Percentiles rank a stretch among this genome's conserved stretches.
Evolutionary conservation across 1,284 basidiomycete species (phyloP).

Genomic region (Leccinum pachyderme): DNA sequence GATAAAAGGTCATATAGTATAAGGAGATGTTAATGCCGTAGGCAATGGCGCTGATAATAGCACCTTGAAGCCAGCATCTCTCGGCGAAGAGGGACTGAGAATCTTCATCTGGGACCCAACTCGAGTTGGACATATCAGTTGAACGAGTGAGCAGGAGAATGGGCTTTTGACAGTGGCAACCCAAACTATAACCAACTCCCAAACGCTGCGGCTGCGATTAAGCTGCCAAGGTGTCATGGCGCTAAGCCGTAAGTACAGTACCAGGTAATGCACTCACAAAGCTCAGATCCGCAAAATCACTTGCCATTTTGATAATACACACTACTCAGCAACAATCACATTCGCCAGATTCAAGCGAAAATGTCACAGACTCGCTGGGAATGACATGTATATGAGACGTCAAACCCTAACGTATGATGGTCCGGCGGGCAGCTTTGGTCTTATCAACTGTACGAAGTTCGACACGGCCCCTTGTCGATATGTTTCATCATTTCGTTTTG

Average conservation of each 20-base stretch:
- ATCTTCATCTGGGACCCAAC: not conserved
- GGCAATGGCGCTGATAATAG: not conserved
- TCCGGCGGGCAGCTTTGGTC: too few species aligned
- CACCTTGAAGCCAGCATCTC: not conserved
- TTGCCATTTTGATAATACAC: not conserved
- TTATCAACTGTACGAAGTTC: not conserved
- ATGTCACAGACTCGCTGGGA: not conserved
- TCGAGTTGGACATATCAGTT: not conserved
- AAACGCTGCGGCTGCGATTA: not conserved
- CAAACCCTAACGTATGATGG: not conserved
- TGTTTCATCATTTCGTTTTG: not conserved
- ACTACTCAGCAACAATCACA: not conserved
- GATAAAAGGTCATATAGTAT: not conserved
- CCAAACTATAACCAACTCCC: not conserved
- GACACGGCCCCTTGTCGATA: not conserved
- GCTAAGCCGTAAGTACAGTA: not conserved
- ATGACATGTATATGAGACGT: not conserved
- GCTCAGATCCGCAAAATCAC: not conserved
- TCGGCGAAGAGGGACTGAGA: not conserved
- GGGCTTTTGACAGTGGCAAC: not conserved
- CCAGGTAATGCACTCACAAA: not conserved
- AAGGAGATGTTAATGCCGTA: not conserved
- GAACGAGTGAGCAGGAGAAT: not conserved
- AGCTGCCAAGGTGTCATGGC: not conserved
- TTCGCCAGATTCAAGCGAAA: not conserved